Conservation (phyloP, 352 stramenopile genomes). For the Pythium insidiosum region DNA sequence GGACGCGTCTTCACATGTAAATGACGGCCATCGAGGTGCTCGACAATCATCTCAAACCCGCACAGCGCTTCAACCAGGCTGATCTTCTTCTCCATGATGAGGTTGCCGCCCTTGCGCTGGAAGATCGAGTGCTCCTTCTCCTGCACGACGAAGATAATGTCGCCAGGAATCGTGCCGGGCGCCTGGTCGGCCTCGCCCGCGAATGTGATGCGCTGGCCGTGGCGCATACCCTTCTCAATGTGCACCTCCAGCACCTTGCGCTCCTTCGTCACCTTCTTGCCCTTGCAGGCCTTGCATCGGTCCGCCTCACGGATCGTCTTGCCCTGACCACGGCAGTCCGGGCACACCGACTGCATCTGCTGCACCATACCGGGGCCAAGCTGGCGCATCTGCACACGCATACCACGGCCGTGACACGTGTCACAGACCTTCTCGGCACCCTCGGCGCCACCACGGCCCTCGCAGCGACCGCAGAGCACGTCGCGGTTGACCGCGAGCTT, state of each 20-base stretch:
- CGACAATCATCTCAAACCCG: conserved; percentile 88
- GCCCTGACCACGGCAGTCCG: conserved; percentile 91
- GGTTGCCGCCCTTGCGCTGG: conserved; percentile 95
- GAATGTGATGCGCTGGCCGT: conserved; percentile 98
- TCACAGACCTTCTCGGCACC: conserved; percentile 91
- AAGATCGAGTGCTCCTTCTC: conserved; percentile 96
- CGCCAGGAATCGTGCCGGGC: conserved; percentile 79
- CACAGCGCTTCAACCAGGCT: conserved; percentile 92
- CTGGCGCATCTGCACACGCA: conserved; percentile 93
- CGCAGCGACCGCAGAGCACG: conserved; percentile 83
- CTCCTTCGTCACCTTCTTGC: conserved; percentile 94
- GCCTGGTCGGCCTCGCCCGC: conserved; percentile 95
- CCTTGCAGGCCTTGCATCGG: conserved; percentile 90
- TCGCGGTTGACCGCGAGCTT: conserved; percentile 97
- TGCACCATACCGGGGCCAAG: conserved; percentile 98
- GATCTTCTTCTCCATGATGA: conserved; percentile 95
- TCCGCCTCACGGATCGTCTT: conserved; percentile 92
- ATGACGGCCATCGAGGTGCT: conserved; percentile 88
- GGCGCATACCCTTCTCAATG: conserved; percentile 97
- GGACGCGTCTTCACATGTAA: conserved; percentile 90
- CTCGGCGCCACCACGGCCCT: conserved; percentile 87
- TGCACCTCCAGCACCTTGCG: conserved; percentile 98
- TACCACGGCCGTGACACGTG: conserved; percentile 93
- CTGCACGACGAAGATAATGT: conserved; percentile 98
- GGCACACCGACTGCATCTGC: conserved; percentile 95